A percentile compares a stretch with the other conserved stretches of the same genome.
Conservation (phyloP, 2,329 filamentous ascomycete species). For the Trichoderma asperellum region DNA sequence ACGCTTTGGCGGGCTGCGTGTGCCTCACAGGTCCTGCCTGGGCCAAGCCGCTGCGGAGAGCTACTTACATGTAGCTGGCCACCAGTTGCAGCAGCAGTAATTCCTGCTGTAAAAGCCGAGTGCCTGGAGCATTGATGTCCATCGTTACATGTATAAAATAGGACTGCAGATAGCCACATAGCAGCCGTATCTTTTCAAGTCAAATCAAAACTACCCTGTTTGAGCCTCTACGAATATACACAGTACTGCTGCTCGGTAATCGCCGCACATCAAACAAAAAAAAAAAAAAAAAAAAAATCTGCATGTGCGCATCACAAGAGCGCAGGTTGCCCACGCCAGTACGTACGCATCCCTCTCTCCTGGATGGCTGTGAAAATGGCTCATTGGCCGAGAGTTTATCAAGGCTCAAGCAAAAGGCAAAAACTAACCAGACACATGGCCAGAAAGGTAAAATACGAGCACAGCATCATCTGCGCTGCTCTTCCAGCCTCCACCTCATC, state of each 20-base stretch:
- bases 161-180: background rate
- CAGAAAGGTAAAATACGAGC: background rate
- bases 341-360: background rate
- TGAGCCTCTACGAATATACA: background rate
- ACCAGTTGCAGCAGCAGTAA: background rate
- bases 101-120: no score
- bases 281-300: background rate
- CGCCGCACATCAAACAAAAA: background rate
- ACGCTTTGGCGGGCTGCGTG: background rate
- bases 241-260: background rate
- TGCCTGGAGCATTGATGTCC: background rate
- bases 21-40: background rate
- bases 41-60: background rate
- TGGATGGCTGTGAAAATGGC: background rate
- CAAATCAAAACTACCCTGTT: background rate
- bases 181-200: background rate
- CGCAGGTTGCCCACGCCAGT: no score
- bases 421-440: background rate
- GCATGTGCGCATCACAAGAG: background rate
- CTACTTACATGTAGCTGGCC: background rate
- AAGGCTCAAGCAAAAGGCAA: background rate
- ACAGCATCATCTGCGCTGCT: background rate
- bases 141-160: no score
- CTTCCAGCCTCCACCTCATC: background rate
- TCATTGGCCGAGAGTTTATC: background rate